phyloP scores from a whole-genome alignment of 31 red algal genomes.

The Bonnemaisonia californica region DNA sequence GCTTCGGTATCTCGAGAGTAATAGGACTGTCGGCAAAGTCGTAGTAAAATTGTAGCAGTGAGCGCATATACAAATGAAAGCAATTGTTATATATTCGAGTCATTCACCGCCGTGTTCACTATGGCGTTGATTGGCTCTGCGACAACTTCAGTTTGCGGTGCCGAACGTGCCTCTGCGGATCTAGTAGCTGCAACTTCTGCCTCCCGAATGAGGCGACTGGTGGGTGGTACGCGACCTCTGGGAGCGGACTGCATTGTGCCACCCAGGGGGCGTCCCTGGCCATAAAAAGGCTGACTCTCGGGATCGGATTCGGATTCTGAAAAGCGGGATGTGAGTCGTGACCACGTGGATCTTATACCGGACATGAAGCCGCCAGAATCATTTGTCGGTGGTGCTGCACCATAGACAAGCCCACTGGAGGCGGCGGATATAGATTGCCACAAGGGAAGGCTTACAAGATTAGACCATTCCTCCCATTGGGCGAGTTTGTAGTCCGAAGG shows the following conservation, averaged over 20 bases:
- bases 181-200: neutral
- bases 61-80: too few species aligned
- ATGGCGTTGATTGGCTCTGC: neutral
- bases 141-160: neutral
- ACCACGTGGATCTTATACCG: neutral
- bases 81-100: too few species aligned
- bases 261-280: conserved; percentile 24
- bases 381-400: neutral
- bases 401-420: neutral
- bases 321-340: neutral
- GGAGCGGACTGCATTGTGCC: neutral
- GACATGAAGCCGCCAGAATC: neutral
- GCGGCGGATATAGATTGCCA: conserved; percentile 39
- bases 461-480: conserved; percentile 4
- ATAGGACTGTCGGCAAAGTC: conserved; percentile 53
- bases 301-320: neutral
- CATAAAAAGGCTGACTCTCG: conserved; percentile 24
- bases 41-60: conserved; percentile 20
- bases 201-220: conserved; percentile 40
- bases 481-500: conserved; percentile 38
- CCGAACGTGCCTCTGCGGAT: neutral
- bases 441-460: conserved; percentile 20
- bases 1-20: conserved; percentile 33
- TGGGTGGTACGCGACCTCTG: conserved; percentile 35
- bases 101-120: conserved; percentile 8